Base-by-base conservation (phyloP, 305 asterid genomes). In the Petunia hybrid region DNA sequence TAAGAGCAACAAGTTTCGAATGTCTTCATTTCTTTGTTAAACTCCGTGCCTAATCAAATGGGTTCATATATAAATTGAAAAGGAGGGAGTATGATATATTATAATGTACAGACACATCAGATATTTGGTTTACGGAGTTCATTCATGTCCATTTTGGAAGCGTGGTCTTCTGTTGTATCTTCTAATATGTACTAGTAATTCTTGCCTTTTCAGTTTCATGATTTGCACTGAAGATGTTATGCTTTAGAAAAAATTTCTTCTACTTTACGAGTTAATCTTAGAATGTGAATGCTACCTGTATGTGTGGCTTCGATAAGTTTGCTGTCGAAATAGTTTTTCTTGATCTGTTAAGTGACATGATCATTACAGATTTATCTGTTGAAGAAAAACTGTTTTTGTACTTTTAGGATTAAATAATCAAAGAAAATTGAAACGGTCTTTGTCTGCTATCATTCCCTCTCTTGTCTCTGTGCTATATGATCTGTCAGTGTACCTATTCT, bases 121-220 rank as follows among this genome's bases (percentile, higher is more conserved):
- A n/a, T 67, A 55, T 40, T 67, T 67, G 6, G 14, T 67, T 41
- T 67, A 35, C 43, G 6, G 48, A 65, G 73, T 41, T 67, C 55
- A 67, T 67, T 67, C 41, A 5, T 6, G 53, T 67, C 36, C 74
- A 66, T 67, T 67, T 65, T 67, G 55, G 10, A 41, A 42, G 75
- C 1, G 14, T 67, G 42, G 75, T 42, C 75, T 67, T 40, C 38
- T n/a, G 55, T 41, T 3, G 14, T 6, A 4, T 67, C 53, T 67
- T 67, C 75, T 67, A 67, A 14, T 7, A 42, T 14, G 31, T 22
- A 22, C 41, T 13, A 36, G 2, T 38, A 7, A 48, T 55, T 12
- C 60, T 67, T 42, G 42, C 55, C 55, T 40, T 67, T 42, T 67
- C 31, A 22, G 31, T 67, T 67, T 40, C 55, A 67, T 67, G 75